Evolutionary conservation across 805 yeast genomes (phyloP).

Genomic region (Lachancea meyersii): DNA sequence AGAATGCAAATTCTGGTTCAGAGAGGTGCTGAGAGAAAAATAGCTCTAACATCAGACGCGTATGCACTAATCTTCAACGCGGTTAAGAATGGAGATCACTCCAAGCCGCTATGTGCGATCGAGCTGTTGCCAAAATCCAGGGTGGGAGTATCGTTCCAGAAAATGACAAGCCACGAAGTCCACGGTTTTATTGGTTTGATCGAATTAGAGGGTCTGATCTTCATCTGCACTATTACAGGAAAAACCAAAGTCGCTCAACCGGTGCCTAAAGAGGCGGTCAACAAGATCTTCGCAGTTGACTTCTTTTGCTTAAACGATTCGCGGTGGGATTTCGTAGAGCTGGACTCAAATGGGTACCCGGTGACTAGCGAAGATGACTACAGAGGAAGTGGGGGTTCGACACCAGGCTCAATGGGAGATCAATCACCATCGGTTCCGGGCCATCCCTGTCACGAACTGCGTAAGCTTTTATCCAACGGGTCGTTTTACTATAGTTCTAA

Average conservation of each 20-base stretch:
- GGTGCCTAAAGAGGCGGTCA: constrained; percentile 68
- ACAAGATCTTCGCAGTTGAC: constrained; percentile 78
- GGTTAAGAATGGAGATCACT: constrained; percentile 28
- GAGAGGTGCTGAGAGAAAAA: constrained; percentile 21
- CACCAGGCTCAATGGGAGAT: constrained; percentile 10
- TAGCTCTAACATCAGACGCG: constrained; percentile 31
- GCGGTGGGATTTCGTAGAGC: constrained; percentile 73
- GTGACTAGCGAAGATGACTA: constrained; percentile 37
- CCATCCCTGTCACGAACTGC: constrained; percentile 80
- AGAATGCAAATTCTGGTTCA: constrained; percentile 24
- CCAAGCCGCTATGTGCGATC: constrained; percentile 39
- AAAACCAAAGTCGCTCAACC: constrained; percentile 78
- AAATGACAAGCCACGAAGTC: constrained; percentile 40
- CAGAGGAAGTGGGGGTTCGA: constrained; percentile 6
- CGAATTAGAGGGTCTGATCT: constrained; percentile 58
- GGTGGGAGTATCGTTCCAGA: constrained; percentile 37
- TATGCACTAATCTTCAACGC: constrained; percentile 44
- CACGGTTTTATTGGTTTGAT: constrained; percentile 79
- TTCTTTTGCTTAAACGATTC: constrained; percentile 67
- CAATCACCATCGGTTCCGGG: constrained; percentile 35
- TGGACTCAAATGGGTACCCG: constrained; percentile 66
- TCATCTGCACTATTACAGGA: constrained; percentile 73
- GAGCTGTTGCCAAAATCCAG: constrained; percentile 40
- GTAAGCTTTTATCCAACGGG: constrained; percentile 75
- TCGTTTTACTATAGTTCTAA: constrained; percentile 89